Base-by-base conservation (phyloP, 176 grass and related monocot genomes). In the Hyparrhenia diplandra region DNA sequence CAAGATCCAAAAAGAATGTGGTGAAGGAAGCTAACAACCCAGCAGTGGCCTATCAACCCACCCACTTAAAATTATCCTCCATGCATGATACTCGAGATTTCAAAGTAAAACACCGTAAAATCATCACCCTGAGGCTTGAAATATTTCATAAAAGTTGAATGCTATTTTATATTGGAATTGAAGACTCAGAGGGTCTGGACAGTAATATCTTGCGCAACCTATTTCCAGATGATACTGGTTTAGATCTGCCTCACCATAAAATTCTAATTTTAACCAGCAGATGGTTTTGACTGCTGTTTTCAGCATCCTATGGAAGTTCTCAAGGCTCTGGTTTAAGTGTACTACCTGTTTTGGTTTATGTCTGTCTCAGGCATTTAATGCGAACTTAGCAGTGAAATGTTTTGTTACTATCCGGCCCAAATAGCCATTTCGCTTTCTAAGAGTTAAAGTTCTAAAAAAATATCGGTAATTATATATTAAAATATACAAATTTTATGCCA, bases 221-320 rank as follows among this genome's bases (percentile, higher is more conserved):
- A 68, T 98, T 98, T 89, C 96, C 96, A 60, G 88, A 98, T 85
- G 96, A 98, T 79, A 93, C 86, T 69, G 96, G 96, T 66, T 77
- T 89, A 73, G 92, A 98, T 80, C 85, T 98, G 40, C 96, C 96
- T 84, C 90, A 95, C 62, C 88, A 92, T 65, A 57, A 49, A 42
- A 47, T 27, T 60, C 20, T 14, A 31, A n/a, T n/a, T n/a, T n/a
- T n/a, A n/a, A n/a, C n/a, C n/a, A 47, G 61, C 30, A 47, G 10
- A 17, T 67, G 9, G 27, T 79, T 82, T 82, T 84, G 30, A 73
- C 45, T 42, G 8, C 61, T 83, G 76, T 10, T 32, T 3, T 27
- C 21, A 70, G 34, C 11, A 62, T 23, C 70, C 18, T 55, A 78
- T 67, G 21, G 37, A 74, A 29, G 14, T 46, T n/a, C n/a, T n/a